Evolutionary conservation across 2,329 filamentous ascomycete species (phyloP), one percentile per base, ranked within the genome.

Genomic region (Ophiostoma piceae): DNA sequence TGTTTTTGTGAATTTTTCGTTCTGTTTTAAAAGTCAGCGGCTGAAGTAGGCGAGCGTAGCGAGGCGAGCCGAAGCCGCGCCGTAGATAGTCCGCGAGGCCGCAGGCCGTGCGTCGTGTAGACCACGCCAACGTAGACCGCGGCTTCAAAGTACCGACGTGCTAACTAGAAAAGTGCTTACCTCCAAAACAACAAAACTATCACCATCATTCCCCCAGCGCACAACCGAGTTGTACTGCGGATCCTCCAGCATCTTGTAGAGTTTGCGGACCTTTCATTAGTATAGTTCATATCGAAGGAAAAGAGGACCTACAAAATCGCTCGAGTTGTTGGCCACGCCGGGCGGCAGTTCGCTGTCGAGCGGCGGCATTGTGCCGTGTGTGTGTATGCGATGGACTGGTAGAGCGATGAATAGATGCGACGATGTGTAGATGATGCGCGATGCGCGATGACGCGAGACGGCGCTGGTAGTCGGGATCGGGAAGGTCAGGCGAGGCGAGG

Each of bases 161-260:
- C 26, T 29, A 2, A 29, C 26, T 29, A 29, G 26, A 29, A 29
- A 29, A 75, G 5, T 43, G 3, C 84, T 70, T 84, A 97, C 95
- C 87, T 99, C 95, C 69, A 98, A 84, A 67, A 99, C 96, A 71
- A 99, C 94, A 77, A 99, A 99, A 75, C 93, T 97, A 77, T 97
- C 92, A 69, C 93, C 94, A 73, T 94, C 90, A 74, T 96, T 92
- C 71, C 94, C 94, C 95, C 95, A 99, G 80, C 94, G 87, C 67
- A 98, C 95, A 72, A 98, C 94, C 72, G 91, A 90, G 75, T 94
- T 89, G 79, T 99, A 96, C 68, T 92, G 90, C 47, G 94, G 94
- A 77, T 96, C 96, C 80, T 98, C 94, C 76, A 99, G 84, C 95
- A 99, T 99, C 79, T 97, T 96, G 86, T 97, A 98, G 74, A 98